Percentiles rank a stretch among this genome's conserved stretches.
Evolutionary conservation across 176 grass and related monocot species (phyloP).

Genomic region (Coix lacrymajobi): DNA sequence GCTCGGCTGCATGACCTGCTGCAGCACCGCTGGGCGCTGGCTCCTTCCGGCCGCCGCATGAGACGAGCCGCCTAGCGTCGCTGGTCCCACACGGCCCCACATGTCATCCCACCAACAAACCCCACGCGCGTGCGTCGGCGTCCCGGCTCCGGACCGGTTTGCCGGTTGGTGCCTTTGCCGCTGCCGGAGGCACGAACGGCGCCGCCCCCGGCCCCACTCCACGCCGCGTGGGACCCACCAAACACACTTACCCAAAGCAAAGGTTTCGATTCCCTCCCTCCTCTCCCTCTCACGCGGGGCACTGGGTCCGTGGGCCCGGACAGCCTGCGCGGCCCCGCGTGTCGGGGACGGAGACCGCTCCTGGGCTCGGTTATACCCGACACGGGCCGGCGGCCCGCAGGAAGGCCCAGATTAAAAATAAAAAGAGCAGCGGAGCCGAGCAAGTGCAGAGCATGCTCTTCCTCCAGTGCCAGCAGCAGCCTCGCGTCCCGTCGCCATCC

Average conservation of each 20-base stretch:
- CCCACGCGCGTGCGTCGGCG: background rate
- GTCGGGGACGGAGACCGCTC: background rate
- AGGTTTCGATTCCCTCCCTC: background rate
- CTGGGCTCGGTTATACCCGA: background rate
- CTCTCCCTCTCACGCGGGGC: background rate
- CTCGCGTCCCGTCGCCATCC: background rate
- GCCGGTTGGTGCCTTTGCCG: background rate
- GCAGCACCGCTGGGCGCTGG: too few species aligned
- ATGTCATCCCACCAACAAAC: slow-evolving; percentile 2
- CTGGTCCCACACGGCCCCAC: background rate
- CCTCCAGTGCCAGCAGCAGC: background rate
- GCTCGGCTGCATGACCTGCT: too few species aligned
- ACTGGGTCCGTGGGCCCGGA: background rate
- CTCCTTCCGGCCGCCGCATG: background rate
- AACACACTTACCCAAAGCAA: background rate
- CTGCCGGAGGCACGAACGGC: slow-evolving; percentile 25
- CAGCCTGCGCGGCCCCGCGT: background rate
- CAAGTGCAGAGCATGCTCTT: background rate
- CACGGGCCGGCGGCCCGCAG: background rate
- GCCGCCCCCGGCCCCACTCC: background rate
- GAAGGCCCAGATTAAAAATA: background rate
- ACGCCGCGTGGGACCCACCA: background rate
- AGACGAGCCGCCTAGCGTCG: background rate
- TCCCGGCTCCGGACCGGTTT: background rate
- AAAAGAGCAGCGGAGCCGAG: background rate